Conservation (phyloP, 202 grass and related monocot genomes). For the Hordeum pubiflorum region DNA sequence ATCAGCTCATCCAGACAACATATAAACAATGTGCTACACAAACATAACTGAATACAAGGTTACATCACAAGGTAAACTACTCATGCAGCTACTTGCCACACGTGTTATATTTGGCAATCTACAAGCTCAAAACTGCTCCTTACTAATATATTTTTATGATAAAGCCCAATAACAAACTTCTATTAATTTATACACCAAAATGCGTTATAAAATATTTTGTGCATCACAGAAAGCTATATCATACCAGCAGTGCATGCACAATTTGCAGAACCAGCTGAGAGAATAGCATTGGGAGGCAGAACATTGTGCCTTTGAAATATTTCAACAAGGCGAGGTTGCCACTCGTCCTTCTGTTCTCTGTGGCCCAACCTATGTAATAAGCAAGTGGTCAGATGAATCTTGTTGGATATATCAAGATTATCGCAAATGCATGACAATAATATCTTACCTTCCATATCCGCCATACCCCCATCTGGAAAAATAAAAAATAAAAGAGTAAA, state of each 20-base stretch:
- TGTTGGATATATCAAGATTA: not conserved
- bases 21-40: constrained; percentile 6
- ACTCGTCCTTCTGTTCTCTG: constrained; percentile 97
- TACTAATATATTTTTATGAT: not conserved
- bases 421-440: not conserved
- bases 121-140: not conserved
- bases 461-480: constrained; percentile 90
- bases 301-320: constrained; percentile 85
- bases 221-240: constrained; percentile 9
- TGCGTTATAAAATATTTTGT: not conserved
- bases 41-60: not conserved
- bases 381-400: not conserved
- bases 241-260: constrained; percentile 93
- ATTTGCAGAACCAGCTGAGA: constrained; percentile 84
- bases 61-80: not conserved
- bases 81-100: not conserved
- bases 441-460: constrained; percentile 87
- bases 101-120: not conserved
- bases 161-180: not conserved
- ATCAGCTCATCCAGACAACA: not conserved
- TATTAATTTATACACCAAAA: not conserved
- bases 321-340: constrained; percentile 85
- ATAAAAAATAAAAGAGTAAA: constrained; percentile 21
- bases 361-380: constrained; percentile 79
- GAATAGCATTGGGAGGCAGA: constrained; percentile 71